Conservation (phyloP, 441 rosid species). For the Rhodomyrtus psidioides region DNA sequence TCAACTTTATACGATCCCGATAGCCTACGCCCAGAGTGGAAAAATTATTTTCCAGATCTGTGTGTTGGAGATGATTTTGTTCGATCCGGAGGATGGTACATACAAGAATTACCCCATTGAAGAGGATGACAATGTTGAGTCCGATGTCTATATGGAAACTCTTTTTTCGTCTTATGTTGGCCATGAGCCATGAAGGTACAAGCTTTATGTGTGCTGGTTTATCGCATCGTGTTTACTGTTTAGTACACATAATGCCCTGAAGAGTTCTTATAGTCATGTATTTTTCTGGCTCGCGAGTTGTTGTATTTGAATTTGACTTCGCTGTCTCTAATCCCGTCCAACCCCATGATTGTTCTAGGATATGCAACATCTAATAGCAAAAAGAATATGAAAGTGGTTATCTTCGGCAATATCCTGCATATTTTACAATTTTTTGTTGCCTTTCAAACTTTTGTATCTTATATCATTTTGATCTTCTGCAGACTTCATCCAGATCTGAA, state of each 20-base stretch:
- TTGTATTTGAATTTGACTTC: not conserved
- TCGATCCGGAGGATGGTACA: not conserved
- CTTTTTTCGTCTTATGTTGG: not conserved
- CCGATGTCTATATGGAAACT: not conserved
- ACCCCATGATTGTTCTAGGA: no score
- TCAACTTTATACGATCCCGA: not conserved
- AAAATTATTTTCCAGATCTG: not conserved
- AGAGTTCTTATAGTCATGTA: not conserved
- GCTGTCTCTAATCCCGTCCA: no score
- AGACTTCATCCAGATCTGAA: no score
- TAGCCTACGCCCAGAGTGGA: not conserved
- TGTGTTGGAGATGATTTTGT: not conserved
- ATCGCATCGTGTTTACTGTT: not conserved
- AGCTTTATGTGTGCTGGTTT: not conserved
- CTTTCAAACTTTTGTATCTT: no score
- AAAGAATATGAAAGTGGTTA: no score
- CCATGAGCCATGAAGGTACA: not conserved
- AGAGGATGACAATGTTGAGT: fast-evolving
- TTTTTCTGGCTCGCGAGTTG: not conserved
- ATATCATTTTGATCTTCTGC: no score
- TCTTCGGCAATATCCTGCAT: no score
- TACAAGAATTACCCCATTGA: not conserved
- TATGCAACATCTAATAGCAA: no score
- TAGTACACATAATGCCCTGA: not conserved
- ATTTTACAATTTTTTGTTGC: no score